phyloP scores from a whole-genome alignment of 345 rosid genomes.

The Rubroshorea leprosula region DNA sequence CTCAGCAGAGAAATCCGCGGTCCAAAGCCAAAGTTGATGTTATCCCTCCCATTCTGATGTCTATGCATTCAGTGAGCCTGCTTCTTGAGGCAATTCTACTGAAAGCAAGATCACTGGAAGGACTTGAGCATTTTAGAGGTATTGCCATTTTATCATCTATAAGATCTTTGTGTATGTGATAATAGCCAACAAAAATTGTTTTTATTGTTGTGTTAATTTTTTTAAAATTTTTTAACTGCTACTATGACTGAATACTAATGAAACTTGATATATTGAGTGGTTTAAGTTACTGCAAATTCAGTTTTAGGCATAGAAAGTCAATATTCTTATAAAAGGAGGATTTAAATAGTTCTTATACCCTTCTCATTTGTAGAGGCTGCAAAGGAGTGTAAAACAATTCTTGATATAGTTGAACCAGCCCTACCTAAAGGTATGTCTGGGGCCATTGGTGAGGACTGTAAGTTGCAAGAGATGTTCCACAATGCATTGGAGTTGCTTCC shows the following conservation, averaged over 20 bases:
- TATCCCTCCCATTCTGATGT: conserved; percentile 50
- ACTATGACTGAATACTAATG: too few species aligned
- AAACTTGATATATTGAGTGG: too few species aligned
- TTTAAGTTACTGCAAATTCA: not conserved
- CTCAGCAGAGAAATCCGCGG: conserved; percentile 44
- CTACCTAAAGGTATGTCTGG: conserved; percentile 64
- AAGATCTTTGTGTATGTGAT: not conserved
- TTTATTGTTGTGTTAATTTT: too few species aligned
- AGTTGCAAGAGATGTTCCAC: conserved; percentile 77
- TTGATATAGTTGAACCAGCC: conserved; percentile 70
- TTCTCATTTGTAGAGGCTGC: conserved; percentile 72
- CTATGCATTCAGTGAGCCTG: conserved; percentile 86
- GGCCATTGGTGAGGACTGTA: conserved; percentile 53
- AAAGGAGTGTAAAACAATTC: conserved; percentile 68
- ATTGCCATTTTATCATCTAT: conserved; percentile 4
- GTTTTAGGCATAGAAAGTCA: not conserved
- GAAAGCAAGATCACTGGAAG: conserved; percentile 76
- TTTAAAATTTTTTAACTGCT: not conserved
- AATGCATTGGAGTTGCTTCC: conserved; percentile 84
- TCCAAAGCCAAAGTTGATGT: conserved; percentile 42
- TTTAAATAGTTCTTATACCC: conserved; percentile 17
- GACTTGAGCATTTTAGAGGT: conserved; percentile 65
- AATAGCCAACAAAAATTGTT: too few species aligned
- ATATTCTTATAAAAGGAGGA: too few species aligned
- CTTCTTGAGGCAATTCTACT: conserved; percentile 88